These are phyloP conservation scores for Cercis canadensis DNA, from an alignment of 306 rosid species.

Conservation along the genomic window DNA sequence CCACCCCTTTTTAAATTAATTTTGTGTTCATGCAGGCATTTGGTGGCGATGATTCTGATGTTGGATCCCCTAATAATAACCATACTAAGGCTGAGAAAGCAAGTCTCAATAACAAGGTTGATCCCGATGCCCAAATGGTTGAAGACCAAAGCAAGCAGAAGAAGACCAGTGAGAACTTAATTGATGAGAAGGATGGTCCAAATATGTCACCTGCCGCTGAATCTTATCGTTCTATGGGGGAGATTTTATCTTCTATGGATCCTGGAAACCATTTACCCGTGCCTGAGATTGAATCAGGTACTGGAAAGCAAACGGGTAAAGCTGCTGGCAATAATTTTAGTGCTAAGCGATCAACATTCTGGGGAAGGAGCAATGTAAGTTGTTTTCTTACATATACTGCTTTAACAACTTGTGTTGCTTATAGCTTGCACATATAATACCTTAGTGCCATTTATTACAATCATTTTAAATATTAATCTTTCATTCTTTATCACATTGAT, in stretches of 20 bases:
- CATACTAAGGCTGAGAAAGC: constrained; percentile 60
- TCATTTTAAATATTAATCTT: background rate
- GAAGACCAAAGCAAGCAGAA: constrained; percentile 68
- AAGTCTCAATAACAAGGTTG: background rate
- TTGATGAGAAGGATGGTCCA: constrained; percentile 62
- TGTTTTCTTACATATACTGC: constrained; percentile 31
- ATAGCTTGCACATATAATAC: background rate
- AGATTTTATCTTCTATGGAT: constrained; percentile 86
- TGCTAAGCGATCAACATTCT: constrained; percentile 79
- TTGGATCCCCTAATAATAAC: constrained; percentile 77
- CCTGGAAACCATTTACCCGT: constrained; percentile 58
- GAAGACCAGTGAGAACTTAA: constrained; percentile 53
- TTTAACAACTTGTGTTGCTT: background rate
- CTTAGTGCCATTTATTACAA: background rate
- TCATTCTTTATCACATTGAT: background rate
- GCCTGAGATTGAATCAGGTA: constrained; percentile 62
- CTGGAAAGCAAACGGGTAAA: constrained; percentile 71
- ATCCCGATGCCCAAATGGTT: constrained; percentile 2
- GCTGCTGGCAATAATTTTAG: constrained; percentile 57
- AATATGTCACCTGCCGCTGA: constrained; percentile 68
- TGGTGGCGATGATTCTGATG: constrained; percentile 84
- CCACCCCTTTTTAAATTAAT: constrained; percentile 11
- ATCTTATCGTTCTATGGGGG: constrained; percentile 86
- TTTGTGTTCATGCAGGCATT: constrained; percentile 61
- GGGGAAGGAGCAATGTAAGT: constrained; percentile 99